Conservation (phyloP, 129 eudicot genomes). For the Calendula officinalis region DNA sequence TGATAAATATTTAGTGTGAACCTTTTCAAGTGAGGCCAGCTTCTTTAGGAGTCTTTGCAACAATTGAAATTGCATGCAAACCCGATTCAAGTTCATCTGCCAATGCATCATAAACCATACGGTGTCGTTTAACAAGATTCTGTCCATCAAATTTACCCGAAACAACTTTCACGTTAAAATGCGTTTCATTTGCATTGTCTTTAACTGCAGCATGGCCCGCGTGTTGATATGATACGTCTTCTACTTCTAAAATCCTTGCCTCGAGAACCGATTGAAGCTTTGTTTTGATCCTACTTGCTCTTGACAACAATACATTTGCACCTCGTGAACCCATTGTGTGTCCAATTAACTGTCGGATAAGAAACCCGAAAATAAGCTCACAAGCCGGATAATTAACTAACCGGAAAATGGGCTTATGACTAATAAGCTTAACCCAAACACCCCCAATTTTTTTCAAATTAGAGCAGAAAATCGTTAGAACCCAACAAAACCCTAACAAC, state of each 20-base stretch:
- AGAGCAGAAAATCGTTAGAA: too few relatives aligned
- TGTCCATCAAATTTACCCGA: constrained; percentile 53
- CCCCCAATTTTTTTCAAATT: too few relatives aligned
- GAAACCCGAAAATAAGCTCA: background rate
- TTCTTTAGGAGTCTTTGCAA: constrained; percentile 73
- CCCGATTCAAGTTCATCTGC: constrained; percentile 68
- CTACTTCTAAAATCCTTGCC: constrained; percentile 43
- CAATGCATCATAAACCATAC: constrained; percentile 65
- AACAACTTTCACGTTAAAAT: constrained; percentile 41
- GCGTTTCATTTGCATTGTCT: constrained; percentile 40
- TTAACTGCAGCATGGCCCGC: constrained; percentile 46
- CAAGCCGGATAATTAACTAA: too few relatives aligned
- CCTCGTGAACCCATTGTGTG: constrained; percentile 36
- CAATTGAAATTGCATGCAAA: constrained; percentile 67
- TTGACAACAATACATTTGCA: constrained; percentile 32
- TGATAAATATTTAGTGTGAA: constrained; percentile 1
- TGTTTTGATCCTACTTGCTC: constrained; percentile 41
- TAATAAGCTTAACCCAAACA: too few relatives aligned
- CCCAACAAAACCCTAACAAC: too few relatives aligned
- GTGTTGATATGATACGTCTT: constrained; percentile 44
- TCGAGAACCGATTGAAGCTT: constrained; percentile 44
- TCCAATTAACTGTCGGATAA: constrained; percentile 8
- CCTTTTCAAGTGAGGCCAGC: constrained; percentile 31
- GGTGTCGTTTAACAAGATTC: constrained; percentile 63
- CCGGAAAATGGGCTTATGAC: too few relatives aligned